phyloP scores from a whole-genome alignment of 2,329 filamentous ascomycete genomes.

The Fusarium longipes region DNA sequence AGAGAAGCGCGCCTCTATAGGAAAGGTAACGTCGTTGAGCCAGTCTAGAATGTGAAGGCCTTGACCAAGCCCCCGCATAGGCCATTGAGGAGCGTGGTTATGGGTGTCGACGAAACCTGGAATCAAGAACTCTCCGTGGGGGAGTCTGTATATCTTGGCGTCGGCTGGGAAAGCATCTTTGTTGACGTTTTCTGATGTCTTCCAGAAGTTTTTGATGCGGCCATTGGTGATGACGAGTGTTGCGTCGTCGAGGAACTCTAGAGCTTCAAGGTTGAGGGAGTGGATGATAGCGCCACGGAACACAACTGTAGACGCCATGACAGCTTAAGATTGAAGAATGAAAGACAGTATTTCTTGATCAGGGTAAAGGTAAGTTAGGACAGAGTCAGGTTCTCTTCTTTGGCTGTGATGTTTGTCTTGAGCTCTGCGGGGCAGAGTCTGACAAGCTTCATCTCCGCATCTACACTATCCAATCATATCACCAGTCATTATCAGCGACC shows the following conservation, averaged over 20 bases:
- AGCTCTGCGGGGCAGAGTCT: not conserved
- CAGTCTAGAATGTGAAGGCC: constrained; percentile 69
- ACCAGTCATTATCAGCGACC: not conserved
- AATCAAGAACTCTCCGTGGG: constrained; percentile 47
- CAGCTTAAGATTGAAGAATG: too few species aligned
- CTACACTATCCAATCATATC: not conserved
- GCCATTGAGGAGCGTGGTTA: constrained; percentile 72
- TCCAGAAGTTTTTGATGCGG: constrained; percentile 13
- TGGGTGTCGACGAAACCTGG: constrained; percentile 74
- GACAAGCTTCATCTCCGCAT: not conserved
- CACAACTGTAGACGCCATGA: not conserved
- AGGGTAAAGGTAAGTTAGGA: too few species aligned
- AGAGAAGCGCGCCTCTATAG: constrained; percentile 15
- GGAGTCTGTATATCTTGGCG: rapidly evolving
- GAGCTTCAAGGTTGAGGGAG: not conserved
- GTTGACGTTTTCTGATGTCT: not conserved
- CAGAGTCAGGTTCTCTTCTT: not conserved
- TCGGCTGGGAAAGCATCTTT: not conserved
- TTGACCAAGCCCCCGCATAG: constrained; percentile 61
- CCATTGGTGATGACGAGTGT: constrained; percentile 3
- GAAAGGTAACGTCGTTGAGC: constrained; percentile 73
- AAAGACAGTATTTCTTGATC: too few species aligned
- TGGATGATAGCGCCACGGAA: constrained; percentile 16
- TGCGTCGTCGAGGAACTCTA: constrained; percentile 1
- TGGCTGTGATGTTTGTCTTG: not conserved